Evolutionary conservation across 2,329 filamentous ascomycete species (phyloP), one percentile per base, ranked within the genome.

Genomic region (Trichophyton simii): DNA sequence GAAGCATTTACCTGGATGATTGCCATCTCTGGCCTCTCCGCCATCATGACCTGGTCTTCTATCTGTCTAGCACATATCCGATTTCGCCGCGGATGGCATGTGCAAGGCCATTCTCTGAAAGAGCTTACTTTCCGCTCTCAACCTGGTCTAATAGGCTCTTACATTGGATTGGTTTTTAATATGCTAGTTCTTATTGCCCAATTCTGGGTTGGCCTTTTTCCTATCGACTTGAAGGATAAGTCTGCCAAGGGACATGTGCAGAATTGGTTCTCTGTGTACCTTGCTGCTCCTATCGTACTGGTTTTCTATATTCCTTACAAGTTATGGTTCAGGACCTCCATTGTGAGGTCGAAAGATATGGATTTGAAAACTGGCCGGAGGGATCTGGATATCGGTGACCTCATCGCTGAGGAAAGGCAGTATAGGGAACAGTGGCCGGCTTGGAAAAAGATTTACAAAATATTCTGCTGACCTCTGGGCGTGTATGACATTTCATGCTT

Each of bases 361-460:
- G 68, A 70, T 61, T 42, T 70, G 13, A 65, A 64, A 42, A 68
- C 65, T 18, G 68, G 68, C 1, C 66, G 68, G 52, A 63, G 64
- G 8, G 67, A 66, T 28, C 44, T 69, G 8, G 65, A 69, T 65
- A 76, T 96, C 52, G 83, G 85, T 31, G 83, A 88, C 63, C 76
- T 97, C 58, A 79, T 95, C 58, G 85, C 86, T 48, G 87, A 95
- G 72, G 92, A 96, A 28, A 77, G 80, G 44, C 86, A 87, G 59
- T 91, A 96, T 76, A 79, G 80, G 68, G 82, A 80, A 36, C 71
- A 74, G 3, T 92, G 88, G 89, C 88, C 89, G 0, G 74, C 67
- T 62, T 92, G 88, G 88, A 94, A 92, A 78, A 85, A 79, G 69
- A 66, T 82, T 11, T 94, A 91, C 71, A 88, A 87, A 71, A 81